A percentile compares a stretch with the other conserved stretches of the same genome.
Conservation (phyloP, 192 early-diverging fungal species). For the Backusella luteola region DNA sequence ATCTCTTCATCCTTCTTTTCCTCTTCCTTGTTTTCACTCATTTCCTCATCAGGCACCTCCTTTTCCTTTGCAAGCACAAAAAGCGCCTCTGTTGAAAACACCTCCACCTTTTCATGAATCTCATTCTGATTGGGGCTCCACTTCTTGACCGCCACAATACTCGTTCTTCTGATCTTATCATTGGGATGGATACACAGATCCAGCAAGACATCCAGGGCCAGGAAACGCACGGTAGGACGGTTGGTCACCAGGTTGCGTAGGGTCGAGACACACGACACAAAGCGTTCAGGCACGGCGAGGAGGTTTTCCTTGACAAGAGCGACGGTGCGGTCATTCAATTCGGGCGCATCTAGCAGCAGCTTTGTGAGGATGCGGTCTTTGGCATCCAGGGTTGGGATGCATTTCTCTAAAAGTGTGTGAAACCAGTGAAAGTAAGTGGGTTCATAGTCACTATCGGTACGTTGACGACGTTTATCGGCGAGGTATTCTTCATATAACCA, state of each 20-base stretch:
- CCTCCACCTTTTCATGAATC: constrained; percentile 43
- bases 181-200: constrained; percentile 46
- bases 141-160: constrained; percentile 58
- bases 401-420: constrained; percentile 27
- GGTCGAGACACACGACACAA: constrained; percentile 49
- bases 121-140: constrained; percentile 58
- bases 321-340: constrained; percentile 59
- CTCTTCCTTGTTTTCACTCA: neutral
- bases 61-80: constrained; percentile 9
- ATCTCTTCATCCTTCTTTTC: neutral
- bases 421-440: constrained; percentile 40
- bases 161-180: constrained; percentile 50
- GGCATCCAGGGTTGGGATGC: constrained; percentile 51
- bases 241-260: constrained; percentile 58
- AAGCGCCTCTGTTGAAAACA: constrained; percentile 41
- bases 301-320: constrained; percentile 51
- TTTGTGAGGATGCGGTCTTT: constrained; percentile 72
- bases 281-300: constrained; percentile 35
- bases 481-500: constrained; percentile 77
- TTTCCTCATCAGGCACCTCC: constrained; percentile 17
- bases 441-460: constrained; percentile 29
- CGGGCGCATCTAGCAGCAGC: constrained; percentile 76
- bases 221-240: constrained; percentile 53
- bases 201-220: constrained; percentile 55
- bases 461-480: constrained; percentile 9